These are phyloP conservation scores for Calamus simplicifolius DNA, from an alignment of 176 grass and related monocot species.

Conservation along the genomic window DNA sequence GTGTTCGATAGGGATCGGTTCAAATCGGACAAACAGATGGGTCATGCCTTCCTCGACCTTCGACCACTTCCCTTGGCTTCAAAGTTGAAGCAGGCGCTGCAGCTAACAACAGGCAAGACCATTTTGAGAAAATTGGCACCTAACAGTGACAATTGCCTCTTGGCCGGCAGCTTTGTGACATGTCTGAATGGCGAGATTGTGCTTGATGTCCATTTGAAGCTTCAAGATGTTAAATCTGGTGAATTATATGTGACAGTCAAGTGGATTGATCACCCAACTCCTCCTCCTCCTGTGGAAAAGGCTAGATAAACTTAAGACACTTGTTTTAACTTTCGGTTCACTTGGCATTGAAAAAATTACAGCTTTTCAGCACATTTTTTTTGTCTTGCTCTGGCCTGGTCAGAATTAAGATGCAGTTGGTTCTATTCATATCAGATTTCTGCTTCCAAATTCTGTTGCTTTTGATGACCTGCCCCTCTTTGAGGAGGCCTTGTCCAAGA, in stretches of 20 bases:
- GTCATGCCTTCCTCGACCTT: conserved; percentile 55
- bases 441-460: too few relatives aligned
- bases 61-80: conserved; percentile 41
- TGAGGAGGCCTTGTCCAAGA: too few relatives aligned
- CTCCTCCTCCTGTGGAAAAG: neutral
- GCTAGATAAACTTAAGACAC: neutral
- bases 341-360: too few relatives aligned
- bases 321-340: too few relatives aligned
- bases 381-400: too few relatives aligned
- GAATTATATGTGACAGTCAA: conserved; percentile 63
- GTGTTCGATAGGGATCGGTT: conserved; percentile 80
- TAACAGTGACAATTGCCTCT: conserved; percentile 56
- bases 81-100: conserved; percentile 56
- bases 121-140: conserved; percentile 63
- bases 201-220: conserved; percentile 45
- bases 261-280: conserved; percentile 44
- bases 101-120: conserved; percentile 47
- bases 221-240: conserved; percentile 65
- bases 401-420: too few relatives aligned
- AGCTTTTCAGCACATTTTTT: too few relatives aligned
- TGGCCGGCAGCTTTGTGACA: conserved; percentile 56
- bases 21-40: conserved; percentile 90
- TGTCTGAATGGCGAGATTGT: conserved; percentile 36
- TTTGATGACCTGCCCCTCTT: too few relatives aligned
- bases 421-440: too few relatives aligned